phyloP scores from a whole-genome alignment of 1,284 basidiomycete species.

The Inonotus obliquus region DNA sequence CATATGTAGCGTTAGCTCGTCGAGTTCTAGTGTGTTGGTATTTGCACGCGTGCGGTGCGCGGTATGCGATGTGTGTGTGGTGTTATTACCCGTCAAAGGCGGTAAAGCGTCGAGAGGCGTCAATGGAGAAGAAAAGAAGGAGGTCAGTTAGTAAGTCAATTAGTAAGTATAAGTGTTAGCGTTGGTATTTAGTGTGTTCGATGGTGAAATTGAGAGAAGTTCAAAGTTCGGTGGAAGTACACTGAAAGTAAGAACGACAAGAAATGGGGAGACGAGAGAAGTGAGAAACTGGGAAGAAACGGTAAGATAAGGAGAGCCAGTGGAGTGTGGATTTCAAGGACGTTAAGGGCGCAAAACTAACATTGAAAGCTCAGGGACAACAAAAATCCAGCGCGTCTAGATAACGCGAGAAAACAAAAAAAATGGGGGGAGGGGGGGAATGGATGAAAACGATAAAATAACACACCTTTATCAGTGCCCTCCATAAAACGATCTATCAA shows the following conservation, averaged over 20 bases:
- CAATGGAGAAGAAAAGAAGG: background rate
- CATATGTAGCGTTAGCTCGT: constrained; percentile 16
- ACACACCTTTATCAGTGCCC: constrained; percentile 18
- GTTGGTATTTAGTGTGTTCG: too few species aligned
- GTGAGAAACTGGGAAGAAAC: background rate
- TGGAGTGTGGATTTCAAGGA: background rate
- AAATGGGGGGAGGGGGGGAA: background rate
- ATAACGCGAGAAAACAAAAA: background rate
- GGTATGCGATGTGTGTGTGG: too few species aligned
- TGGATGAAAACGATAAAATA: background rate
- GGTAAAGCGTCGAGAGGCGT: too few species aligned
- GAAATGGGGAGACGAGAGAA: background rate
- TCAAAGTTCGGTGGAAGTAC: background rate
- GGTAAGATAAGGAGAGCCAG: background rate
- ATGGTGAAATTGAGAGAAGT: too few species aligned
- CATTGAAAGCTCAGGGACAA: background rate
- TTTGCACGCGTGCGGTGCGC: too few species aligned
- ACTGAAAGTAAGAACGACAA: too few species aligned
- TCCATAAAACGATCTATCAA: constrained; percentile 16
- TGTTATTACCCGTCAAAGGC: too few species aligned
- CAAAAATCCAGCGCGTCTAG: background rate
- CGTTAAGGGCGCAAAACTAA: too few species aligned
- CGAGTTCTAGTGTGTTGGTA: constrained; percentile 12
- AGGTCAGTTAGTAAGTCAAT: background rate
- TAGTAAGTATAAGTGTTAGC: background rate